Percentiles rank a stretch among this genome's conserved stretches.
phyloP scores from a whole-genome alignment of 192 early-diverging fungal genomes.

The Rhizoclosmatium sp. region DNA sequence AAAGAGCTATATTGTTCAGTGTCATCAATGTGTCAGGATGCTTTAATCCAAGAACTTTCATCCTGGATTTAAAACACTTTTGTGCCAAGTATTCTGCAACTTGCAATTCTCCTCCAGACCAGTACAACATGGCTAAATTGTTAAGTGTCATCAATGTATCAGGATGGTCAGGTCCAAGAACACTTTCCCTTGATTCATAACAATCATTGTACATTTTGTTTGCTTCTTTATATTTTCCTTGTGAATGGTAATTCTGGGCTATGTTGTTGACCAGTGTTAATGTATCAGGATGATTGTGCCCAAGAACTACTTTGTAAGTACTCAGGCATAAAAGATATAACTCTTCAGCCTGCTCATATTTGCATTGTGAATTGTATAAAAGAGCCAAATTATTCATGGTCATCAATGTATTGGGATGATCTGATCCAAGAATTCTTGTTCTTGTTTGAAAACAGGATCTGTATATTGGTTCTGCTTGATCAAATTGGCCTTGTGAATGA shows the following conservation, averaged over 20 bases:
- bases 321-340: too few species aligned
- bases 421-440: not conserved
- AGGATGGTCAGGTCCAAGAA: not conserved
- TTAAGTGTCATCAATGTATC: not conserved
- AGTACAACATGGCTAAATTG: slow-evolving; percentile 5
- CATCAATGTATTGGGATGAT: not conserved
- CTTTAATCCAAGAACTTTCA: slow-evolving; percentile 21
- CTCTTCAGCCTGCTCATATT: slow-evolving; percentile 7
- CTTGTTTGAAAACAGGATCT: not conserved
- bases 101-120: slow-evolving; percentile 5
- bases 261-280: not conserved
- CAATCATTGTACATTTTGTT: too few species aligned
- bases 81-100: slow-evolving; percentile 14
- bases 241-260: not conserved
- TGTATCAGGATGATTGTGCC: too few species aligned
- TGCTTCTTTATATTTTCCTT: not conserved
- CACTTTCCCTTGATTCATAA: too few species aligned
- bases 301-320: too few species aligned
- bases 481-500: too few species aligned
- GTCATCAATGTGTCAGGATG: slow-evolving; percentile 18
- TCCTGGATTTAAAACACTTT: slow-evolving; percentile 12
- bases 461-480: not conserved
- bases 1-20: slow-evolving; percentile 21
- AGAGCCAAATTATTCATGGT: not conserved
- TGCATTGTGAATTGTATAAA: too few species aligned